Evolutionary conservation across 2,329 filamentous ascomycete genomes (phyloP).

Genomic region (Aspergillus ibericus): DNA sequence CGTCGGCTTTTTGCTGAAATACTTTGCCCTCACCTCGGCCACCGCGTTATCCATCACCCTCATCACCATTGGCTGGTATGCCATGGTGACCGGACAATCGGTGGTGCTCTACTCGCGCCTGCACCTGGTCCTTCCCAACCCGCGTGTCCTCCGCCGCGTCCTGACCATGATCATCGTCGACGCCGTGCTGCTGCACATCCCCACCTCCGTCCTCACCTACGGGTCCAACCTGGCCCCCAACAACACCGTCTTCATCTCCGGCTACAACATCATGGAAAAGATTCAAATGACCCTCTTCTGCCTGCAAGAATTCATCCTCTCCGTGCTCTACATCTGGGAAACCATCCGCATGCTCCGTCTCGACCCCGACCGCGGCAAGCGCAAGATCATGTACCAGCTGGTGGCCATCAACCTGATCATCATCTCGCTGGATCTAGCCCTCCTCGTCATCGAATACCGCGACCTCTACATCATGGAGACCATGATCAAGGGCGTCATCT

Average conservation of each 20-base stretch:
- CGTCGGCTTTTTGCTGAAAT: conserved; percentile 50
- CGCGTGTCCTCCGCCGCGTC: conserved; percentile 41
- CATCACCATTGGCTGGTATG: conserved; percentile 49
- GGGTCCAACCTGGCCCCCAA: conserved; percentile 40
- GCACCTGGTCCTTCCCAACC: conserved; percentile 47
- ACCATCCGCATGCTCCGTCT: conserved; percentile 53
- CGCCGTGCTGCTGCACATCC: conserved; percentile 46
- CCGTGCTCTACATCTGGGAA: conserved; percentile 55
- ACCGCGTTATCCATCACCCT: conserved; percentile 44
- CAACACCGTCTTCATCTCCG: conserved; percentile 28
- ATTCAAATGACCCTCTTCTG: conserved; percentile 59
- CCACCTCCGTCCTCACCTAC: conserved; percentile 48
- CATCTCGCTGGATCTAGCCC: conserved; percentile 47
- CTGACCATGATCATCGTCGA: conserved; percentile 50
- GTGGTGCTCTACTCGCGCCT: conserved; percentile 53
- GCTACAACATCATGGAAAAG: conserved; percentile 53
- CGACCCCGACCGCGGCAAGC: conserved; percentile 44
- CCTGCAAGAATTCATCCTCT: conserved; percentile 57
- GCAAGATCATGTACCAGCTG: conserved; percentile 51
- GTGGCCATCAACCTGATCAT: conserved; percentile 51
- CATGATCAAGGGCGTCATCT: conserved; percentile 49
- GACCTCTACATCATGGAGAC: conserved; percentile 49
- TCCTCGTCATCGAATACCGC: conserved; percentile 46
- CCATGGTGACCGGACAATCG: conserved; percentile 51
- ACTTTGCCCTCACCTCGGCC: conserved; percentile 40